phyloP scores from a whole-genome alignment of 2,329 filamentous ascomycete species.

The Arthroderma sp. region DNA sequence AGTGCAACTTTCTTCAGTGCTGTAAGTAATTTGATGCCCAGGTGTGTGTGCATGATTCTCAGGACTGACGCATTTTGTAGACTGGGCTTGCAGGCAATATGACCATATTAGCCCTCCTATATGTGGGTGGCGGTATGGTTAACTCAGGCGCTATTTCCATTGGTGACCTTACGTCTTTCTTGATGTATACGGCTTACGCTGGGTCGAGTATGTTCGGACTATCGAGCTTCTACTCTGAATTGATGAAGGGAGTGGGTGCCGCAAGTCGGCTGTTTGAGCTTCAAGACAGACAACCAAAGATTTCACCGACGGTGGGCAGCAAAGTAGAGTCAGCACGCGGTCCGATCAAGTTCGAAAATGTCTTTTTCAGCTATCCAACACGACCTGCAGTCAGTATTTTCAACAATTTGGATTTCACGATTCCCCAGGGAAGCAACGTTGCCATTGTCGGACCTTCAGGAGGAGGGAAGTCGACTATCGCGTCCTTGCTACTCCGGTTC shows the following conservation, averaged over 20 bases:
- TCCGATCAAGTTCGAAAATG: conserved; percentile 72
- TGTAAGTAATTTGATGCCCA: conserved; percentile 19
- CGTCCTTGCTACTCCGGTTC: conserved; percentile 79
- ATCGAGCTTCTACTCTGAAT: conserved; percentile 90
- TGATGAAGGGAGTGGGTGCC: conserved; percentile 98
- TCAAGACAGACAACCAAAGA: conserved; percentile 75
- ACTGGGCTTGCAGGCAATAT: conserved; percentile 92
- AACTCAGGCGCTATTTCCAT: conserved; percentile 73
- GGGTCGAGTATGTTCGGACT: conserved; percentile 83
- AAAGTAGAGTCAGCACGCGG: conserved; percentile 75
- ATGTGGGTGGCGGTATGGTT: conserved; percentile 83
- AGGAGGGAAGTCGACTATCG: conserved; percentile 91
- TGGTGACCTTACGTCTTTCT: conserved; percentile 85
- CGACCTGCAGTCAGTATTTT: conserved; percentile 87
- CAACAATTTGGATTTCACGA: conserved; percentile 74
- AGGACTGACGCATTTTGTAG: conserved; percentile 22
- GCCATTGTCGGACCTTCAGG: conserved; percentile 94
- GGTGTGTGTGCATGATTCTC: neutral
- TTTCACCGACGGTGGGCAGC: conserved; percentile 70
- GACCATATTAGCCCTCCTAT: conserved; percentile 81
- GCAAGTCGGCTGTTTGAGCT: conserved; percentile 93
- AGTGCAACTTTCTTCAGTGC: conserved; percentile 79
- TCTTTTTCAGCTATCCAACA: conserved; percentile 85
- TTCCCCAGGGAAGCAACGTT: conserved; percentile 85
- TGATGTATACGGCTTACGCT: conserved; percentile 93